Evolutionary conservation across 2,329 filamentous ascomycete genomes (phyloP), one percentile per base, ranked within the genome.

Genomic region (Cladosporium sp.): DNA sequence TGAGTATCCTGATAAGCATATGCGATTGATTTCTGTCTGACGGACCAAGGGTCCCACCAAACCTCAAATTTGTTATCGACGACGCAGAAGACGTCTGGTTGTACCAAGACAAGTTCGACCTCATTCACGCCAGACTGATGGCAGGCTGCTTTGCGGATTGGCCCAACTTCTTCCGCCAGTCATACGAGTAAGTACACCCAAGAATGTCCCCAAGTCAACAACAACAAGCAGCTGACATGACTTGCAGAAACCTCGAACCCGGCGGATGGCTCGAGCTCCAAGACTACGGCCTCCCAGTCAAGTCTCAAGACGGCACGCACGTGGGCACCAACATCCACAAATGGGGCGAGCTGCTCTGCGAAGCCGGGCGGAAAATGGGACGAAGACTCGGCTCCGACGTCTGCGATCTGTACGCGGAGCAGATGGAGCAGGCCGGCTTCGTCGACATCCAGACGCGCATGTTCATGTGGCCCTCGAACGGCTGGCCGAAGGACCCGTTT

Each of bases 1-100:
- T 67, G 49, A 45, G 58, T 56, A 7, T 29, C 1, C 2, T n/a
- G 19, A 7, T 22, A 36, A 18, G 6, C 15, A 7, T 6, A 40
- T n/a, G 12, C 7, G 15, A n/a, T 2, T 34, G 8, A 3, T 17
- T 20, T 7, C 20, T n/a, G 24, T 24, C 20, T 39, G 4, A 18
- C 32, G 15, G 15, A 3, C n/a, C 13, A 2, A 74, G 75, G 60
- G 72, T 84, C 11, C 82, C 80, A 13, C 73, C 77, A 9, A 85
- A 85, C 59, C 73, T 80, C n/a, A 72, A 71, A 7, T 84, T 84
- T 66, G 70, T 83, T 52, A 74, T 86, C 8, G 82, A 85, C 58
- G 82, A 85, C 60, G 75, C 77, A 44, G 80, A 84, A 55, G 72
- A 78, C 41, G 73, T 79, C 7, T 86, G 83, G 83, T 64, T 73